These are phyloP conservation scores for Globisporangium sylvaticum DNA, from an alignment of 352 stramenopile genomes.

Conservation along the genomic window DNA sequence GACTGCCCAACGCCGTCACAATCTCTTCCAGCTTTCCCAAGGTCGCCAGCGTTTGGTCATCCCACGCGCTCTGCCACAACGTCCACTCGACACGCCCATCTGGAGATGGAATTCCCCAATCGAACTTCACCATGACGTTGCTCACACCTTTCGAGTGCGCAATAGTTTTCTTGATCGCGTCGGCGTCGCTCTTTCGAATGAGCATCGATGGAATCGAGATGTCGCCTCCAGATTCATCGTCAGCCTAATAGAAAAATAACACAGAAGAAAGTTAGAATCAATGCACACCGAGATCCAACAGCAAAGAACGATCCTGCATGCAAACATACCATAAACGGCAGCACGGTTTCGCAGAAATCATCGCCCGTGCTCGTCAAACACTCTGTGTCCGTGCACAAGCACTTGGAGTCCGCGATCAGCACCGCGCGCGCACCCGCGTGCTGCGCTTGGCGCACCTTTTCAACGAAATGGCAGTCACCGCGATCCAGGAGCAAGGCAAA, in stretches of 20 bases:
- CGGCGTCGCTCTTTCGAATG: conserved; percentile 93
- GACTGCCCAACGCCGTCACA: conserved; percentile 81
- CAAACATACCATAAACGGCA: conserved; percentile 71
- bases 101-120: conserved; percentile 92
- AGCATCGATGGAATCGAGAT: conserved; percentile 97
- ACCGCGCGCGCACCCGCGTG: conserved; percentile 90
- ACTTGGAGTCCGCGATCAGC: conserved; percentile 96
- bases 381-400: conserved; percentile 89
- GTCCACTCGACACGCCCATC: conserved; percentile 96
- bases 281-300: not conserved
- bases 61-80: conserved; percentile 94
- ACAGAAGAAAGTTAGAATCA: conserved; percentile 1
- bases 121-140: conserved; percentile 93
- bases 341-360: conserved; percentile 84
- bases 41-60: conserved; percentile 76
- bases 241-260: conserved; percentile 46
- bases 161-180: conserved; percentile 90
- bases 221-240: conserved; percentile 95
- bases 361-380: conserved; percentile 68
- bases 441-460: conserved; percentile 93
- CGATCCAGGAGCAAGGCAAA: conserved; percentile 96
- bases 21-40: conserved; percentile 84
- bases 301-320: not conserved
- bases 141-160: conserved; percentile 81
- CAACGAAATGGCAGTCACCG: conserved; percentile 95